Percentiles rank a stretch among this genome's conserved stretches.
phyloP scores from a whole-genome alignment of 2,329 filamentous ascomycete genomes.

The Alternaria longipes region DNA sequence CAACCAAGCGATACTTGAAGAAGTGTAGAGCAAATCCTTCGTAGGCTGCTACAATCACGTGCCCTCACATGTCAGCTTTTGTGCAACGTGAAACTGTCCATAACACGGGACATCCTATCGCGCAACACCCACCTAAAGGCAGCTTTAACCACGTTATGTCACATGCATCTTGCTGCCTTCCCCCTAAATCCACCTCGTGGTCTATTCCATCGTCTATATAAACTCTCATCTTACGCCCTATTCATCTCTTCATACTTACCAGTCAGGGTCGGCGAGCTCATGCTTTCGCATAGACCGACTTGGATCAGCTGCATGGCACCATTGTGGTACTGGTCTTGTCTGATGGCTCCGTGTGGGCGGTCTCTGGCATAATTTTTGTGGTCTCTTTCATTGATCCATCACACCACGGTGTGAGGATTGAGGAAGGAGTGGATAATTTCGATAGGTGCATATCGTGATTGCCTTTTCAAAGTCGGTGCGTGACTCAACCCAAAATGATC shows the following conservation, averaged over 20 bases:
- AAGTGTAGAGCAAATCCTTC: neutral
- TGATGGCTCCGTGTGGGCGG: constrained; percentile 14
- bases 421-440: constrained; percentile 5
- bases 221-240: neutral
- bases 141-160: neutral
- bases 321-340: constrained; percentile 13
- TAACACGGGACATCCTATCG: neutral
- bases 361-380: constrained; percentile 22
- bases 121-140: neutral
- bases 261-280: constrained; percentile 19
- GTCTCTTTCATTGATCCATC: constrained; percentile 12
- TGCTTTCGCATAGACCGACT: constrained; percentile 13
- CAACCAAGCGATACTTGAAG: neutral
- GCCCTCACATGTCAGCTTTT: constrained; percentile 5
- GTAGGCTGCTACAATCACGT: constrained; percentile 8
- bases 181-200: neutral
- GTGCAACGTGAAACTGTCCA: neutral
- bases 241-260: constrained; percentile 15
- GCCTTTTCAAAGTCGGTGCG: neutral
- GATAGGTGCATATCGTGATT: neutral
- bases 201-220: neutral
- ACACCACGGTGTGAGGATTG: neutral
- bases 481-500: neutral
- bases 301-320: constrained; percentile 20
- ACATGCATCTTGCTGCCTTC: neutral